phyloP scores from a whole-genome alignment of 2,329 filamentous ascomycete genomes.

The Epichloe bromicola region DNA sequence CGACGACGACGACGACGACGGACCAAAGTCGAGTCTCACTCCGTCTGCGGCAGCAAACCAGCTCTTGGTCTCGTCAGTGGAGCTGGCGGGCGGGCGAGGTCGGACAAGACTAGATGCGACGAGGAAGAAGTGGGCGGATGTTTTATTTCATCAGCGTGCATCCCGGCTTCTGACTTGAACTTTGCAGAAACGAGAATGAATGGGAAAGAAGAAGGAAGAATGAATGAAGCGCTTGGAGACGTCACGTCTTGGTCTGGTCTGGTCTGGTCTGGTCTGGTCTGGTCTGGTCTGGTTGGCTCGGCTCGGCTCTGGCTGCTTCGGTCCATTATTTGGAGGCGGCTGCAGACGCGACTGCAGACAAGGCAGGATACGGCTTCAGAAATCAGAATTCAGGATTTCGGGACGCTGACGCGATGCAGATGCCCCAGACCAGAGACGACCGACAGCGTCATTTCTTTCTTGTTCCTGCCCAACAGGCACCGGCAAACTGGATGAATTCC shows the following conservation, averaged over 20 bases:
- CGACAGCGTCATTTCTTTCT: no score
- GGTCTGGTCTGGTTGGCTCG: not conserved
- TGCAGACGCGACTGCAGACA: not conserved
- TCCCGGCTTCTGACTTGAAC: no score
- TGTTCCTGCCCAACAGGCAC: no score
- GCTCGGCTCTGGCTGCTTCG: not conserved
- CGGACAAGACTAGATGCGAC: not conserved
- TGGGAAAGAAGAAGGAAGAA: not conserved
- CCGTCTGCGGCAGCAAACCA: not conserved
- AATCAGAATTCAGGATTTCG: no score
- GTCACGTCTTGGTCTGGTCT: no score
- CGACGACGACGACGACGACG: not conserved
- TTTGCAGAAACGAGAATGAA: not conserved
- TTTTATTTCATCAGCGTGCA: not conserved
- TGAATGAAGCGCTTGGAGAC: not conserved
- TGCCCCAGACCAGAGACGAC: no score
- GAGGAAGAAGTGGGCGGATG: not conserved
- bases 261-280: no score
- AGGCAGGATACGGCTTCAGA: no score
- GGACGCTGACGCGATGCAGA: not conserved
- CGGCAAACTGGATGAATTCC: no score
- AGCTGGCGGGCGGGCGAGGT: not conserved
- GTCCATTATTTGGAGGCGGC: not conserved
- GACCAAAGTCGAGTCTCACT: not conserved
- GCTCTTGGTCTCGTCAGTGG: not conserved